phyloP scores from a whole-genome alignment of 371 early-diverging fungal species.

The Mucor indicus region DNA sequence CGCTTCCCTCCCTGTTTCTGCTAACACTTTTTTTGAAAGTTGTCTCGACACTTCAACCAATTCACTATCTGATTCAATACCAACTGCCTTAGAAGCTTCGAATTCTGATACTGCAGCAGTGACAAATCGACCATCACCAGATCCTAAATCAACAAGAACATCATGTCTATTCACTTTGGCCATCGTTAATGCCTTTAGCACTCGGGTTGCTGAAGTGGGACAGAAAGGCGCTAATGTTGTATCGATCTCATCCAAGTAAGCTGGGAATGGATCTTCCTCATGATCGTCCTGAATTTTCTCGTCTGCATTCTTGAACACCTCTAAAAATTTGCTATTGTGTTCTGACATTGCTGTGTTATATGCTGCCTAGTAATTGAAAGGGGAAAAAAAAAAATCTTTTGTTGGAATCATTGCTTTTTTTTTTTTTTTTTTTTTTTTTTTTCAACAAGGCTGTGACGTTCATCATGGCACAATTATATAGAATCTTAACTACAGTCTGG shows the following conservation, averaged over 20 bases:
- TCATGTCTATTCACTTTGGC: conserved; percentile 41
- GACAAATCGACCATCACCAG: conserved; percentile 65
- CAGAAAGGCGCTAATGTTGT: conserved; percentile 60
- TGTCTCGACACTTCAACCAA: conserved; percentile 42
- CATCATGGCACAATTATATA: too few relatives aligned
- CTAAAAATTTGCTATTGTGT: conserved; percentile 26
- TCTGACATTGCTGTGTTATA: too few relatives aligned
- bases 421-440: too few relatives aligned
- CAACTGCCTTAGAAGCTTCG: conserved; percentile 44
- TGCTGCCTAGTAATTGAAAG: too few relatives aligned
- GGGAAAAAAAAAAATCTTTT: too few relatives aligned
- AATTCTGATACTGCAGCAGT: conserved; percentile 52
- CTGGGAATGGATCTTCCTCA: conserved; percentile 51
- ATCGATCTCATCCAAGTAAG: conserved; percentile 57
- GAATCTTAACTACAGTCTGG: too few relatives aligned
- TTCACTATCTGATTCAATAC: conserved; percentile 54
- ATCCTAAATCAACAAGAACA: conserved; percentile 60
- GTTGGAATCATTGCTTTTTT: too few relatives aligned
- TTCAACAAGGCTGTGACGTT: too few relatives aligned
- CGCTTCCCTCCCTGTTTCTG: conserved; percentile 10
- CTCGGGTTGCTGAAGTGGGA: conserved; percentile 59
- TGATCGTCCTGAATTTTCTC: conserved; percentile 32
- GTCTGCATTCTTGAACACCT: conserved; percentile 33
- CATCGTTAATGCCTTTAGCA: conserved; percentile 50
- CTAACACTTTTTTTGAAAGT: conserved; percentile 35